Evolutionary conservation across 1,284 basidiomycete genomes (phyloP), one percentile per base, ranked within the genome.

Genomic region (Cerioporus squamosus): DNA sequence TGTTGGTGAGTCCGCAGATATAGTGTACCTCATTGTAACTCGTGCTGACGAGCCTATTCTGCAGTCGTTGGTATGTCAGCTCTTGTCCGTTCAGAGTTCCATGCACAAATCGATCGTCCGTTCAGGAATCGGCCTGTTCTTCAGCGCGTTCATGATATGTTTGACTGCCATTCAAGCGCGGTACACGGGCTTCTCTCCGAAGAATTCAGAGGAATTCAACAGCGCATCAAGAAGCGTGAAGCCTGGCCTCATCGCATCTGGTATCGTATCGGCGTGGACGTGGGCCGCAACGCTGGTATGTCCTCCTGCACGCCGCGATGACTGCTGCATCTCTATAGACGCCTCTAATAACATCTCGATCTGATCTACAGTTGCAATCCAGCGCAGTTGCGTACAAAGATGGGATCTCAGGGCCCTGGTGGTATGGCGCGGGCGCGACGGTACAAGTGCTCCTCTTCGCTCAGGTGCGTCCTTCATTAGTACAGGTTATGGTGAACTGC

Each of bases 171-270:
- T 91, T 44, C 90, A 92, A 73, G 73, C 85, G 33, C 83, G 90
- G 40, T 91, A 92, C 66, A 92, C 90, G 0, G 79, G 84, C 0
- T 88, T 87, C 72, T 90, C 87, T 4, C 88, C 88, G 18, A 84
- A 83, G 60, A 85, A 79, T 62, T 83, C 86, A 7, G 87, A 90
- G 68, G 94, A 96, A 71, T 95, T 95, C 73, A 91, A 86, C 63
- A 90, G 86, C 55, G 94, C 94, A 2, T 91, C 88, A 3, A 78
- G 88, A 33, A 90, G 87, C 59, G 84, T 95, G 49, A 95, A 95
- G 66, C 93, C 95, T 2, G 95, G 94, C 7, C 79, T 97, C 43
- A 95, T 97, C 58, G 95, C 94, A 0, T 86, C 92, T 10, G 94
- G 94, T 7, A 95, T 97, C 61, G 93, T 96, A 18, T 88, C 86